phyloP scores from a whole-genome alignment of 2,329 filamentous ascomycete genomes.

The Penicillium sumatraense region DNA sequence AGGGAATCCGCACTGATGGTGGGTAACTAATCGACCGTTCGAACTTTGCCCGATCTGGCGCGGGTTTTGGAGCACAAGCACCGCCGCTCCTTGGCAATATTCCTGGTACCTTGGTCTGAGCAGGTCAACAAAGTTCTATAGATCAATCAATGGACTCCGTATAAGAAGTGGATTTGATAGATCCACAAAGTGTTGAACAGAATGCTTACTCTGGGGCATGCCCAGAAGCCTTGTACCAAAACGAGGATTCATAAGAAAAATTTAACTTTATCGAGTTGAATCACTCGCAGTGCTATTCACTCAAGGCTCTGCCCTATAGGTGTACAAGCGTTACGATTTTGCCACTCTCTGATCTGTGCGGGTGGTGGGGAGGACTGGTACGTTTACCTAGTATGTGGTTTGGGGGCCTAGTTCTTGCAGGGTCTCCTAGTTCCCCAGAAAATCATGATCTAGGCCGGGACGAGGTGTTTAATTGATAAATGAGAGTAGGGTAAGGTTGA shows the following conservation, averaged over 20 bases:
- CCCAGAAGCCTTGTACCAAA: background rate
- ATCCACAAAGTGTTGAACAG: background rate
- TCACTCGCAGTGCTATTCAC: background rate
- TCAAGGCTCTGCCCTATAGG: background rate
- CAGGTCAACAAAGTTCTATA: background rate
- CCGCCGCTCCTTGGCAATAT: background rate
- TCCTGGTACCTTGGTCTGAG: background rate
- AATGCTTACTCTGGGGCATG: background rate
- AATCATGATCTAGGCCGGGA: background rate
- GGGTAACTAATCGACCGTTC: background rate
- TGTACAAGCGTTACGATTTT: background rate
- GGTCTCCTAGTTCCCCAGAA: background rate
- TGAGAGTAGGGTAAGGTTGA: background rate
- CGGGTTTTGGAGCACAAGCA: background rate
- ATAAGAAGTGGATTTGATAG: background rate
- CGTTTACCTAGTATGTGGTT: background rate
- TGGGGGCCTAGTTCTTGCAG: background rate
- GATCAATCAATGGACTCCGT: background rate
- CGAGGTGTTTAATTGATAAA: background rate
- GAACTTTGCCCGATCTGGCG: background rate
- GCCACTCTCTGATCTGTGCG: conserved; percentile 2
- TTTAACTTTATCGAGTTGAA: background rate
- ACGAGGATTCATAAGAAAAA: background rate
- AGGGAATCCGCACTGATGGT: background rate
- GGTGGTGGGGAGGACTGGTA: background rate